phyloP scores from a whole-genome alignment of 2,329 filamentous ascomycete genomes.

The Trichoderma aggressivum region DNA sequence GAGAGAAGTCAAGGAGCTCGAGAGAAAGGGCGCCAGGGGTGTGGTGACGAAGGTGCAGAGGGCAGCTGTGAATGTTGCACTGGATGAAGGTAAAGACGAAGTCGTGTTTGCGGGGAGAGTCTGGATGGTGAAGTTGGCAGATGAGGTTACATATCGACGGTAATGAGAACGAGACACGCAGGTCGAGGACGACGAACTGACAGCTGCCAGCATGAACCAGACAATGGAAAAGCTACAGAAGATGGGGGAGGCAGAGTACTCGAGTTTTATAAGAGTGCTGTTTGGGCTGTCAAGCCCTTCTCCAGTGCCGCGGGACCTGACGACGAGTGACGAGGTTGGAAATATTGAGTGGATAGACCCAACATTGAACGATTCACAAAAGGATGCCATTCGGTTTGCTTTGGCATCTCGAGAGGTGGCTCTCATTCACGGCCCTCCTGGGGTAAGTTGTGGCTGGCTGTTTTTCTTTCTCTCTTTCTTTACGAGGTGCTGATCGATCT shows the following conservation, averaged over 20 bases:
- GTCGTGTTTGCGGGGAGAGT: slow-evolving; percentile 45
- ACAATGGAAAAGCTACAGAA: slow-evolving; percentile 58
- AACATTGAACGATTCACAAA: slow-evolving; percentile 63
- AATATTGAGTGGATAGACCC: slow-evolving; percentile 59
- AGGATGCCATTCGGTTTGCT: slow-evolving; percentile 74
- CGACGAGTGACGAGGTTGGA: slow-evolving; percentile 41
- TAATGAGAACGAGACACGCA: slow-evolving; percentile 25
- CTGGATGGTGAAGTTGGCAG: slow-evolving; percentile 65
- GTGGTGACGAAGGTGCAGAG: slow-evolving; percentile 65
- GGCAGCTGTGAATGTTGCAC: slow-evolving; percentile 59
- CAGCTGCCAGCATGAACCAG: slow-evolving; percentile 53
- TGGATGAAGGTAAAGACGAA: slow-evolving; percentile 62
- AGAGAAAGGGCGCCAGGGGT: slow-evolving; percentile 64
- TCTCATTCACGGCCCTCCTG: slow-evolving; percentile 90
- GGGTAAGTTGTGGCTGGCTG: slow-evolving; percentile 44
- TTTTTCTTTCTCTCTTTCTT: neutral
- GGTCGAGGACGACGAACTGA: neutral
- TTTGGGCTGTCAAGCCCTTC: slow-evolving; percentile 58
- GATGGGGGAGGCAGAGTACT: slow-evolving; percentile 57
- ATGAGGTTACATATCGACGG: slow-evolving; percentile 64
- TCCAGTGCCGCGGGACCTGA: slow-evolving; percentile 42
- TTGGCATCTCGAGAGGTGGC: slow-evolving; percentile 77
- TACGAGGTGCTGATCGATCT: neutral
- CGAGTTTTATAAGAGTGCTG: slow-evolving; percentile 57
- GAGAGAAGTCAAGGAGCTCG: slow-evolving; percentile 66